phyloP scores from a whole-genome alignment of 306 rosid species.

The Urtica urens region DNA sequence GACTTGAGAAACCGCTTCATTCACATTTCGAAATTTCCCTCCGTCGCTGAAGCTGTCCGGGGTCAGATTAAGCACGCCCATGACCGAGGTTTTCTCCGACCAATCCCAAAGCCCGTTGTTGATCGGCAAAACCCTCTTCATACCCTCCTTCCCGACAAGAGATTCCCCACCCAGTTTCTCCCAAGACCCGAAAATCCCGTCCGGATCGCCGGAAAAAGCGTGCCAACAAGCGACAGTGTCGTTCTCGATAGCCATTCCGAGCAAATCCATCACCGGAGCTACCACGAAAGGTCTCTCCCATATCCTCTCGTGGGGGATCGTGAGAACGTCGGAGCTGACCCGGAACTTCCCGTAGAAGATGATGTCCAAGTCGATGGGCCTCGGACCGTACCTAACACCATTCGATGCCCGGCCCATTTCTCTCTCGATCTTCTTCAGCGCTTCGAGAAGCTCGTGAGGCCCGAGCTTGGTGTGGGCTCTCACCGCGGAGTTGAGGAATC shows the following conservation, averaged over 20 bases:
- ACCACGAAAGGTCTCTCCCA: slow-evolving; percentile 94
- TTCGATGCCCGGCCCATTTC: slow-evolving; percentile 59
- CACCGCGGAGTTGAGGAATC: slow-evolving; percentile 81
- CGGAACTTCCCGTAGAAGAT: slow-evolving; percentile 66
- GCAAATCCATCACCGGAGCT: slow-evolving; percentile 80
- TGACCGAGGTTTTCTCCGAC: slow-evolving; percentile 53
- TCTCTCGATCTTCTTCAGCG: slow-evolving; percentile 64
- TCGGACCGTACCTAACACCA: slow-evolving; percentile 85
- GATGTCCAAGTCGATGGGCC: slow-evolving; percentile 86
- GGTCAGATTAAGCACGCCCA: slow-evolving; percentile 84
- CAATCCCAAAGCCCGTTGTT: slow-evolving; percentile 55
- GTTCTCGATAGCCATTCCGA: slow-evolving; percentile 50
- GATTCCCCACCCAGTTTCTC: slow-evolving; percentile 69
- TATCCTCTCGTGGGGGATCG: slow-evolving; percentile 77
- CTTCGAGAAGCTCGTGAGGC: slow-evolving; percentile 66
- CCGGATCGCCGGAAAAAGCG: slow-evolving; percentile 50
- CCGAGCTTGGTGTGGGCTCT: slow-evolving; percentile 72
- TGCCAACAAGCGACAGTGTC: slow-evolving; percentile 70
- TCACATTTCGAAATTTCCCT: slow-evolving; percentile 52
- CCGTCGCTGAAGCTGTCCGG: slow-evolving; percentile 96
- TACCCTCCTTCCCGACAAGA: slow-evolving; percentile 65
- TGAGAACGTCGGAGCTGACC: slow-evolving; percentile 54
- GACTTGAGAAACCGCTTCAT: slow-evolving; percentile 61
- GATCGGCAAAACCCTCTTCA: slow-evolving; percentile 71
- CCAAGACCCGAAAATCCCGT: slow-evolving; percentile 57